These are phyloP conservation scores for Skeletonema grethae DNA, from an alignment of 108 stramenopile genomes.

Conservation along the genomic window DNA sequence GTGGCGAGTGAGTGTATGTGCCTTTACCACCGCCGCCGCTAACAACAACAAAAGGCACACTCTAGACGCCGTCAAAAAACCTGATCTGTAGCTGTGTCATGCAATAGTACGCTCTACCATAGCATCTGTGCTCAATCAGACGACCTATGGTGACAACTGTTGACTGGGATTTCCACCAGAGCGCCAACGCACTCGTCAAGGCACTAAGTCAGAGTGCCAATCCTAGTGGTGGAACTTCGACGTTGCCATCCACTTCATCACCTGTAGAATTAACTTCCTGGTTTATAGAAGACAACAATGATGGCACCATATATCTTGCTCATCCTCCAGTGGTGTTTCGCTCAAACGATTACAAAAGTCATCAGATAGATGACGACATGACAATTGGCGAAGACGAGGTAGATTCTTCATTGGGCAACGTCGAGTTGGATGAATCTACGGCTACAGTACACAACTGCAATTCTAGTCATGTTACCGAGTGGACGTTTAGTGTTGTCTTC, in stretches of 20 bases:
- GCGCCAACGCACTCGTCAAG: constrained; percentile 5
- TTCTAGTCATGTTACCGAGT: constrained; percentile 29
- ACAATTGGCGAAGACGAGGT: constrained; percentile 1
- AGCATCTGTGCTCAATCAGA: no score
- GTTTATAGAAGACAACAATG: neutral
- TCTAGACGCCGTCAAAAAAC: no score
- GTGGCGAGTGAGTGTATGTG: no score
- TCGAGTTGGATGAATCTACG: constrained; percentile 2
- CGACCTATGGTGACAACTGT: neutral
- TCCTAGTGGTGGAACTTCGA: neutral
- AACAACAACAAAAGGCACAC: no score
- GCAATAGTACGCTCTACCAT: no score
- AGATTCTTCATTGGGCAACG: neutral
- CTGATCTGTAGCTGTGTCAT: no score
- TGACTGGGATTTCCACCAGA: constrained; percentile 19
- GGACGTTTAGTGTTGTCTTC: constrained; percentile 68
- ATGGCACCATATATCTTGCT: neutral
- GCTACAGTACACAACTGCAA: neutral
- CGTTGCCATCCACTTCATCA: neutral
- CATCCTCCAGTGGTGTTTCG: constrained; percentile 15
- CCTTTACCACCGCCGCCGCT: no score
- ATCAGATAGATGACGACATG: neutral
- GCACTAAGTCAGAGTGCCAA: constrained; percentile 1
- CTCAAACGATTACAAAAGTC: neutral
- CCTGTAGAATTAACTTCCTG: neutral